These are phyloP conservation scores for Populus ilicifolia DNA, from an alignment of 345 rosid species.

Conservation along the genomic window DNA sequence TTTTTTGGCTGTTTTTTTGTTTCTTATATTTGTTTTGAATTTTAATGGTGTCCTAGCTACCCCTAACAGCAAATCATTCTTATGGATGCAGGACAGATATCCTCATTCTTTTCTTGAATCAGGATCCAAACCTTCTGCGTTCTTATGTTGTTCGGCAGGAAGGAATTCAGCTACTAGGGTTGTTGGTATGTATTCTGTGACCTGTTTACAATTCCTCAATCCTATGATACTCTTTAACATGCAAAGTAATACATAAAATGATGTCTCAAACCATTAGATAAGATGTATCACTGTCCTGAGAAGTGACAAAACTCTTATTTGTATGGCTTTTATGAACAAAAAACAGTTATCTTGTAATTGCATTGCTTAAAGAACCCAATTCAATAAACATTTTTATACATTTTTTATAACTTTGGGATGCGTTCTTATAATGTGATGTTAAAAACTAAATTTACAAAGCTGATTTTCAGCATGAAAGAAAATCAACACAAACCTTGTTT, in stretches of 20 bases:
- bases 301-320: not conserved
- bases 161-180: conserved; percentile 76
- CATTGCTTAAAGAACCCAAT: not conserved
- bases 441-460: not conserved
- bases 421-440: not conserved
- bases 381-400: not conserved
- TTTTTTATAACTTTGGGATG: not conserved
- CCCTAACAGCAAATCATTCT: conserved; percentile 30
- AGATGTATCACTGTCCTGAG: not conserved
- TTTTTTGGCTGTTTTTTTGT: not conserved
- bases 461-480: not conserved
- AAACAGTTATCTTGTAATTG: not conserved
- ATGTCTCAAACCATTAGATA: not conserved
- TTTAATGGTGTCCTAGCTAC: not conserved
- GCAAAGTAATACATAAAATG: not conserved
- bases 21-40: not conserved
- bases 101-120: conserved; percentile 73
- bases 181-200: conserved; percentile 51
- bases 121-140: conserved; percentile 68
- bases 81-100: conserved; percentile 92
- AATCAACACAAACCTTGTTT: not conserved
- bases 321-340: not conserved
- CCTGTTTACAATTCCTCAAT: not conserved
- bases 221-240: not conserved
- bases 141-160: conserved; percentile 66